Evolutionary conservation across 2,329 filamentous ascomycete genomes (phyloP), one percentile per base, ranked within the genome.

Genomic region (Fusarium devonianum): DNA sequence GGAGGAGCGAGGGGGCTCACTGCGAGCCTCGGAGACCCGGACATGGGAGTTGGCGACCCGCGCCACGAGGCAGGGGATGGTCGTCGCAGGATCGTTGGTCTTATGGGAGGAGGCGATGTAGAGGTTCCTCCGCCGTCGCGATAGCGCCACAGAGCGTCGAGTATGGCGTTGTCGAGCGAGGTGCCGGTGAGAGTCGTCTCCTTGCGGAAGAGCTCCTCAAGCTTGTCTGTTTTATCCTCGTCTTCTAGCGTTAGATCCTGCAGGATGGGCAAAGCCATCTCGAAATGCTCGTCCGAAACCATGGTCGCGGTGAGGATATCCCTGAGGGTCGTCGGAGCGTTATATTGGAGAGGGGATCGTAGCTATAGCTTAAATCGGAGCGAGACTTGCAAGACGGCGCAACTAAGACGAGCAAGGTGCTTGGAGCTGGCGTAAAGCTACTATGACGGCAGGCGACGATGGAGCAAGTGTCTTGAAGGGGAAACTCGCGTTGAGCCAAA

Each of bases 51-150:
- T 8, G 86, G 83, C 28, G 89, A 84, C 58, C 89, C 68, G 81
- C 93, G 91, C 93, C 94, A 97, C 35, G 93, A 92, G 37, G 94
- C 92, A 37, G 94, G 94, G 29, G 94, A 97, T 8, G 90, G 87
- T 52, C 92, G 87, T 61, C 94, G 90, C 65, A 97, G 87, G 66
- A 96, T 88, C 39, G 90, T 93, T 72, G 95, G 90, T 62, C 93
- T 88, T 69, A 92, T 87, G 12, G 92, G 88, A 49, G 92, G 90
- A 61, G 92, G 91, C 29, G 91, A 93, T 50, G 86, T 82, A 30
- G 84, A 78, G 41, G 72, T 78, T 17, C 83, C 84, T 58, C 86
- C 83, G 58, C 82, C 75, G 71, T 86, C 85, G 71, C 89, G 84
- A 74, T 87, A 89, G 68, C 90, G 84, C 93, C 93, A 97, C 60